A percentile compares a stretch with the other conserved stretches of the same genome.
These are phyloP conservation scores for Dactylorhiza incarnata DNA, from an alignment of 106 monocot species.

Conservation along the genomic window DNA sequence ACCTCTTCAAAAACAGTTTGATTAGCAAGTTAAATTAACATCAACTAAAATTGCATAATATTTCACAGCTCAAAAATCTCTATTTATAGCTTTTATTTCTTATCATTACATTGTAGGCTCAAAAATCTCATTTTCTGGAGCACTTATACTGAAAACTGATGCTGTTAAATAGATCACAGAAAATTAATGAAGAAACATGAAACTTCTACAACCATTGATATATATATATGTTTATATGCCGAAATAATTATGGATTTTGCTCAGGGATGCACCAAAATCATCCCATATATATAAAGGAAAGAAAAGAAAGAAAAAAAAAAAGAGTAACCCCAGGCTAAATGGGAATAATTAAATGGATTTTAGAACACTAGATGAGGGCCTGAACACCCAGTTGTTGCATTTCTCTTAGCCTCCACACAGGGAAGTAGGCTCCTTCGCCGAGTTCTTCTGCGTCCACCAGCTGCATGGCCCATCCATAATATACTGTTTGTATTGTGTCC, in stretches of 20 bases:
- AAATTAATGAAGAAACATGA: not conserved
- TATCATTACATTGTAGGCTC: too few species aligned
- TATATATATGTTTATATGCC: not conserved
- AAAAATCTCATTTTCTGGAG: too few species aligned
- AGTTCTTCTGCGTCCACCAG: constrained; percentile 67
- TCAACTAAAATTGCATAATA: too few species aligned
- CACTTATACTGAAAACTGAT: too few species aligned
- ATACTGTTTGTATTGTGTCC: constrained; percentile 87
- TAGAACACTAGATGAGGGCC: constrained; percentile 44
- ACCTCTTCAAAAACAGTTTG: too few species aligned
- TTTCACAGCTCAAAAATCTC: too few species aligned
- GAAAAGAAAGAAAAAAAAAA: not conserved
- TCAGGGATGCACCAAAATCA: constrained; percentile 3
- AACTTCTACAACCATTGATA: not conserved
- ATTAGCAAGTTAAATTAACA: too few species aligned
- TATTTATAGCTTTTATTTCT: too few species aligned
- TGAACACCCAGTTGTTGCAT: constrained; percentile 78
- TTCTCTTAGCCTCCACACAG: constrained; percentile 75
- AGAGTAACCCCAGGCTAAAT: not conserved
- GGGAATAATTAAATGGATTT: not conserved
- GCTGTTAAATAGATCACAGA: not conserved
- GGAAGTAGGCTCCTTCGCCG: constrained; percentile 47
- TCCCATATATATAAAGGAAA: not conserved
- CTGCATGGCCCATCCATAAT: constrained; percentile 94
- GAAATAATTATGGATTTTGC: not conserved